These are phyloP conservation scores for Cladosporium sp. DNA, from an alignment of 2,329 filamentous ascomycete genomes.

Conservation along the genomic window DNA sequence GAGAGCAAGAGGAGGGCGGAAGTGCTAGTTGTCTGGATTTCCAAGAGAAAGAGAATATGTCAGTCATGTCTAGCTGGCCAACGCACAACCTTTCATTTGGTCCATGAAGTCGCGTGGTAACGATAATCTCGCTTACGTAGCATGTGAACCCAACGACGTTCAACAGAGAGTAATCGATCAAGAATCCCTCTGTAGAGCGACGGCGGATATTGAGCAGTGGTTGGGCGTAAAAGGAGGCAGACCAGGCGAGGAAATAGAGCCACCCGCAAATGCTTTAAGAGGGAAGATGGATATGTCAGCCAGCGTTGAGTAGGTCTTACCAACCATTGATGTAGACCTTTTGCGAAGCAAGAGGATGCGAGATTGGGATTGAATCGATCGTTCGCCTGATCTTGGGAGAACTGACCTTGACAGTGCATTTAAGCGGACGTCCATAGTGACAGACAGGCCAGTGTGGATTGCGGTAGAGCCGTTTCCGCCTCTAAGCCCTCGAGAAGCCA, in stretches of 20 bases:
- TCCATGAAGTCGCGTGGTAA: too few relatives aligned
- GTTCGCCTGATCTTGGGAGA: neutral
- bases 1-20: neutral
- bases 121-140: slow-evolving; percentile 55
- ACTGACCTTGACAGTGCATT: neutral
- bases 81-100: too few relatives aligned
- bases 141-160: slow-evolving; percentile 71
- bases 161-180: slow-evolving; percentile 84
- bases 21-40: neutral
- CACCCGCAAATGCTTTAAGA: slow-evolving; percentile 35
- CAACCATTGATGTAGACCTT: neutral
- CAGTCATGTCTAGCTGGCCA: neutral
- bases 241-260: slow-evolving; percentile 55
- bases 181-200: slow-evolving; percentile 76
- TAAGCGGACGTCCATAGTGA: neutral
- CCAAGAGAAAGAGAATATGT: neutral
- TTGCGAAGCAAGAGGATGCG: neutral
- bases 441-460: neutral
- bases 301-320: neutral
- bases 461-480: neutral
- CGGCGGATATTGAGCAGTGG: slow-evolving; percentile 76
- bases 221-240: slow-evolving; percentile 89
- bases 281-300: neutral
- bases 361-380: too few relatives aligned
- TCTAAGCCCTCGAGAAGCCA: neutral